Evolutionary conservation across 345 rosid genomes (phyloP), one percentile per base, ranked within the genome.

Genomic region (Noccaea caerulescens): DNA sequence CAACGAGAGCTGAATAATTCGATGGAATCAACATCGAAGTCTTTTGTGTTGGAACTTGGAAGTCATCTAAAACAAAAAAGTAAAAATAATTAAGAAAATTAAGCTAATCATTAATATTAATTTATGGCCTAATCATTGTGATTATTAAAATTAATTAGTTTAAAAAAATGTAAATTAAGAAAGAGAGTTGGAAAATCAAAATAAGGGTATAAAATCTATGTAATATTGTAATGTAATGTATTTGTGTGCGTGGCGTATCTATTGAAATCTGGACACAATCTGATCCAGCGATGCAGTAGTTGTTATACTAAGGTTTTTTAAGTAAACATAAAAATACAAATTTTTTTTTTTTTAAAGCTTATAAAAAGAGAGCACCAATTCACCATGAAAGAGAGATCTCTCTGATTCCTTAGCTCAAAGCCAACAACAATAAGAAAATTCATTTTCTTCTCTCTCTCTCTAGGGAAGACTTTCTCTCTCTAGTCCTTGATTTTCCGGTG

Each of bases 241-340:
- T 80, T 79, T 73, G 69, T 73, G 77, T 66, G 69, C 70, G 79
- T 75, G 74, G 54, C 69, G 82, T 77, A 76, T 80, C 71, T 59
- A 80, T 37, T 83, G 76, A 85, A 88, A 90, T 90, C 90, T 85
- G 80, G 59, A 78, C 81, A 83, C 73, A 89, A 88, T 95, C 93
- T 80, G 89, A 86, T 87, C 90, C 99, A 92, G 98, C 95, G 86
- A 86, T 78, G 96, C 98, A 89, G 81, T 82, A 79, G 83, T 86
- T 82, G 83, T 86, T 82, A 79, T 79, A 72, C 55, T 69, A 80
- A 80, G 62, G 71, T 76, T 86, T 82, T 73, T 71, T 55, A 49
- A 16, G 11, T 69, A 33, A 3, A 52, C 16, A 9, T 6, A 47
- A 65, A n/a, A 66, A 33, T 18, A 12, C 30, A n/a, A 49, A 39